phyloP scores from a whole-genome alignment of 805 yeast species.

The Tetrapisispora pingtungensis region DNA sequence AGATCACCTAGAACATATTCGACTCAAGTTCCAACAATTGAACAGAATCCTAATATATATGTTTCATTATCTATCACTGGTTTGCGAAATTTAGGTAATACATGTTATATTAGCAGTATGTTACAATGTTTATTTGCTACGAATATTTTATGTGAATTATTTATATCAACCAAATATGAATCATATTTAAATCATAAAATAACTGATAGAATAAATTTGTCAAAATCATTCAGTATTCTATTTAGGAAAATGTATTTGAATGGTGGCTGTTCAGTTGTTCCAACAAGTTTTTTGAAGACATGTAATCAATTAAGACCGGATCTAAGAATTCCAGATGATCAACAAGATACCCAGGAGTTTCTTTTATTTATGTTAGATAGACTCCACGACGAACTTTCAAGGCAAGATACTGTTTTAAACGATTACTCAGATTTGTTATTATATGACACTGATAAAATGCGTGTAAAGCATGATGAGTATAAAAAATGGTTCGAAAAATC shows the following conservation, averaged over 20 bases:
- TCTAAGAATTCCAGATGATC: conserved; percentile 59
- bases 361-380: conserved; percentile 55
- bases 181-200: conserved; percentile 30
- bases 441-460: conserved; percentile 23
- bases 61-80: conserved; percentile 48
- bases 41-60: conserved; percentile 30
- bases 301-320: conserved; percentile 51
- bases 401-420: conserved; percentile 29
- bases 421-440: conserved; percentile 32
- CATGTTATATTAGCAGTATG: conserved; percentile 70
- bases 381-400: conserved; percentile 54
- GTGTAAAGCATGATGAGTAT: conserved; percentile 39
- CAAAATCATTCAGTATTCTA: conserved; percentile 44
- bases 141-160: conserved; percentile 38
- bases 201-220: conserved; percentile 21
- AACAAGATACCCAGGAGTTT: conserved; percentile 76
- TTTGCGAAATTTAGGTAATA: conserved; percentile 55
- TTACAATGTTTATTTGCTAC: conserved; percentile 59
- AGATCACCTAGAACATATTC: neutral
- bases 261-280: conserved; percentile 55
- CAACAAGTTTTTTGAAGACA: conserved; percentile 49
- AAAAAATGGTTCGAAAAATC: conserved; percentile 49
- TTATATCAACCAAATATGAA: conserved; percentile 37
- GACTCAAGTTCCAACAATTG: conserved; percentile 30
- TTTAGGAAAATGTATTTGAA: conserved; percentile 48